A percentile compares a stretch with the other conserved stretches of the same genome.
phyloP scores from a whole-genome alignment of 2,329 filamentous ascomycete genomes.

The Alternaria sp. region DNA sequence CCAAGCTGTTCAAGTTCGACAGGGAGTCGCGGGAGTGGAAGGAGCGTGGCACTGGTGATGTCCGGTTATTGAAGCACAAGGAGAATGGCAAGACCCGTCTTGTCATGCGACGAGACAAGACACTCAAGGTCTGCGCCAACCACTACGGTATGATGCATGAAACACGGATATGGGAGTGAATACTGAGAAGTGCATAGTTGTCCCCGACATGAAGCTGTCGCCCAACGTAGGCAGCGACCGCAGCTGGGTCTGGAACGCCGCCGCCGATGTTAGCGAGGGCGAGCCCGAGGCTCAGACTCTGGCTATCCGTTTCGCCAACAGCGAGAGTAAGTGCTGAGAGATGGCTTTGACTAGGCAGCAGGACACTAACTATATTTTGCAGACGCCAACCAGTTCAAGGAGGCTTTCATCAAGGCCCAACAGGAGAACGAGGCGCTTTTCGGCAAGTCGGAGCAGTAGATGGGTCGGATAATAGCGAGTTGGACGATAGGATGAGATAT shows the following conservation, averaged over 20 bases:
- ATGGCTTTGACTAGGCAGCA: not conserved
- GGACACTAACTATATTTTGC: constrained; percentile 39
- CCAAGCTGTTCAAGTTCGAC: constrained; percentile 99
- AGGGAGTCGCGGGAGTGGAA: constrained; percentile 95
- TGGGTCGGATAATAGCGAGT: not conserved
- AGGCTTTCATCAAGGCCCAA: constrained; percentile 95
- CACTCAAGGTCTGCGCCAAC: constrained; percentile 99
- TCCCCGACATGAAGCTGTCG: constrained; percentile 98
- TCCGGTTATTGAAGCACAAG: constrained; percentile 97
- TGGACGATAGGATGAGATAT: constrained; percentile 21
- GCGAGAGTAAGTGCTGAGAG: constrained; percentile 77
- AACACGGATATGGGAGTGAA: constrained; percentile 11
- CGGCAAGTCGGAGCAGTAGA: constrained; percentile 58
- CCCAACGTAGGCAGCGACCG: constrained; percentile 98
- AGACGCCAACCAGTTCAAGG: constrained; percentile 98
- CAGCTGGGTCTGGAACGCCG: constrained; percentile 99
- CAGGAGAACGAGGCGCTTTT: constrained; percentile 94
- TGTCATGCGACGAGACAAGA: constrained; percentile 99
- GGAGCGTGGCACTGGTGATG: constrained; percentile 97
- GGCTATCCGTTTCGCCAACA: constrained; percentile 97
- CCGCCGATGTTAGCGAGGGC: constrained; percentile 97
- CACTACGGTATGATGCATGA: constrained; percentile 82
- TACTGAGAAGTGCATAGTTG: constrained; percentile 66
- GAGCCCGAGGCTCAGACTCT: constrained; percentile 96
- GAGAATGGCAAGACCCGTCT: constrained; percentile 97